phyloP scores from a whole-genome alignment of 1,284 basidiomycete genomes.

The Thecaphora thlaspeos region DNA sequence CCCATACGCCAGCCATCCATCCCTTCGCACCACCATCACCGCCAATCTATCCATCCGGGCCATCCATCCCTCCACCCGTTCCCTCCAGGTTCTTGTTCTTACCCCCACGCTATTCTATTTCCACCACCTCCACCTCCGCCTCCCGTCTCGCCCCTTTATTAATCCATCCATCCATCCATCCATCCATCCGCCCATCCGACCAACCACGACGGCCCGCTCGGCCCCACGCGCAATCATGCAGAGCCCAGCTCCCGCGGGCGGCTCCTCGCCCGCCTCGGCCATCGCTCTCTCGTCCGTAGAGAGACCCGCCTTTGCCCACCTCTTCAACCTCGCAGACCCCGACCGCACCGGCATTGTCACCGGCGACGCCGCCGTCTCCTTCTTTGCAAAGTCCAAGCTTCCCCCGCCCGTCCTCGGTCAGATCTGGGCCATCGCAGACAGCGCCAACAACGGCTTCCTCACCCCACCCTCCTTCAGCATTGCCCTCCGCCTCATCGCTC shows the following conservation, averaged over 20 bases:
- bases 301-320: constrained; percentile 48
- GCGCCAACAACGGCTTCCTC: constrained; percentile 63
- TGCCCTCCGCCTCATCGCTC: constrained; percentile 84
- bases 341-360: constrained; percentile 48
- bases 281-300: constrained; percentile 40
- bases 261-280: constrained; percentile 11
- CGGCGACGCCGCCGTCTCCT: constrained; percentile 52
- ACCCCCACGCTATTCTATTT: not conserved
- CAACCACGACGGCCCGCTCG: too few species aligned
- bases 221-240: constrained; percentile 35
- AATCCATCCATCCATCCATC: too few species aligned
- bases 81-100: not conserved
- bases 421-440: constrained; percentile 90
- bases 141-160: too few species aligned
- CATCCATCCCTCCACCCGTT: not conserved
- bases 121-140: not conserved
- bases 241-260: constrained; percentile 26
- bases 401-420: constrained; percentile 68
- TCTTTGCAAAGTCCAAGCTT: constrained; percentile 53
- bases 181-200: too few species aligned
- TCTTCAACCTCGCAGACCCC: constrained; percentile 53
- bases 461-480: constrained; percentile 65
- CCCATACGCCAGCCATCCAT: not conserved
- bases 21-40: not conserved
- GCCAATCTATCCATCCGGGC: not conserved